phyloP scores from a whole-genome alignment of 139 green algal genomes.

The Tetraselmis striata region DNA sequence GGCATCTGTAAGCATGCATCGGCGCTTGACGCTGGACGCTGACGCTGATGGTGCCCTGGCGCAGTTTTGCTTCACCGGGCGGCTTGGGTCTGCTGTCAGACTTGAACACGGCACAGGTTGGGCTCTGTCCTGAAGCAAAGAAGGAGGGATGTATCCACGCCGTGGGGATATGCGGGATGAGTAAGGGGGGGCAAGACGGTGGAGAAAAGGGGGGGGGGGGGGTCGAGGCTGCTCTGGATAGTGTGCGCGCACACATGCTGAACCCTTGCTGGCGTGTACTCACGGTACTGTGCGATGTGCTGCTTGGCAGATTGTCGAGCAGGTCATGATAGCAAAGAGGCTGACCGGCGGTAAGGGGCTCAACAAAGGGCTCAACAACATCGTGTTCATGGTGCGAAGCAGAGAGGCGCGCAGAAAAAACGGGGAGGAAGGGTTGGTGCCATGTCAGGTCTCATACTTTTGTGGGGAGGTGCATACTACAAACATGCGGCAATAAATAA shows the following conservation, averaged over 20 bases:
- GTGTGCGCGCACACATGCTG: not conserved
- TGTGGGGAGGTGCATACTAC: too few species aligned
- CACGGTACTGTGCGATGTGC: not conserved
- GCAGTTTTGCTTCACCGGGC: conserved; percentile 10
- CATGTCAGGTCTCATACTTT: too few species aligned
- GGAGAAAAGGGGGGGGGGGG: too few species aligned
- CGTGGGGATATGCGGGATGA: too few species aligned
- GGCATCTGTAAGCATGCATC: not conserved
- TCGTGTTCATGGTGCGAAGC: conserved; percentile 7
- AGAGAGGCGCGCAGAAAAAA: too few species aligned
- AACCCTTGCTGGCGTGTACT: not conserved
- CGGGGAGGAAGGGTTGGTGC: too few species aligned
- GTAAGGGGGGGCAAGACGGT: too few species aligned
- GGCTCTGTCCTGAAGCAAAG: too few species aligned
- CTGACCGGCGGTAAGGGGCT: not conserved
- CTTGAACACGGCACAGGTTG: conserved; percentile 1
- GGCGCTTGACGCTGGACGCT: not conserved
- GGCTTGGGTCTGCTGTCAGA: not conserved
- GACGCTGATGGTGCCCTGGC: not conserved
- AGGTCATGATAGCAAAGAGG: not conserved
- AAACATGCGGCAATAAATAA: too few species aligned
- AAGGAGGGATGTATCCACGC: too few species aligned
- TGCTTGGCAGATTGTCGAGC: not conserved
- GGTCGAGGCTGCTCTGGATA: not conserved
- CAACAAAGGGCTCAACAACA: conserved; percentile 4